phyloP scores from a whole-genome alignment of 345 rosid genomes.

The Cardamine chenopodiifolia region DNA sequence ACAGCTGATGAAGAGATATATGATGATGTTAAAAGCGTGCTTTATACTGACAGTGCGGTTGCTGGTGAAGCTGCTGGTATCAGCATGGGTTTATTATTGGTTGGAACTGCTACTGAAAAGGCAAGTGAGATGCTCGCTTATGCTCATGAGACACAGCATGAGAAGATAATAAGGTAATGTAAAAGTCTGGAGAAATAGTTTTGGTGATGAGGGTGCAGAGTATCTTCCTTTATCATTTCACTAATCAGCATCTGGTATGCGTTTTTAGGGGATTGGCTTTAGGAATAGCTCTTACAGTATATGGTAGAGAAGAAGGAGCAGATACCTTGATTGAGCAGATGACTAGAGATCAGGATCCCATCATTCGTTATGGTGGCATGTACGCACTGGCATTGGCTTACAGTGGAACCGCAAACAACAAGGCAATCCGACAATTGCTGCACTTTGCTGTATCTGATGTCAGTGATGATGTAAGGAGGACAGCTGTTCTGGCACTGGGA shows the following conservation, averaged over 20 bases:
- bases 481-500: conserved; percentile 98
- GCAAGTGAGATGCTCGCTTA: conserved; percentile 98
- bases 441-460: conserved; percentile 99
- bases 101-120: conserved; percentile 96
- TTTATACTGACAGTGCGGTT: conserved; percentile 93
- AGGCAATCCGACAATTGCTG: conserved; percentile 96
- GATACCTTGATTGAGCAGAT: conserved; percentile 98
- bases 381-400: conserved; percentile 97
- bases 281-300: conserved; percentile 97
- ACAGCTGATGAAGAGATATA: conserved; percentile 96
- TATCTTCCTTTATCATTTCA: conserved; percentile 11
- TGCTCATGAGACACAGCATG: conserved; percentile 99
- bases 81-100: conserved; percentile 98
- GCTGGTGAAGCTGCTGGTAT: conserved; percentile 99
- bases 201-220: conserved; percentile 2
- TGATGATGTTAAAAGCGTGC: conserved; percentile 84
- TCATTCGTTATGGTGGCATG: conserved; percentile 98
- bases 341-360: conserved; percentile 98
- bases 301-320: conserved; percentile 99
- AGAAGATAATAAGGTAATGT: conserved; percentile 90
- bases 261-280: conserved; percentile 80
- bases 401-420: conserved; percentile 97
- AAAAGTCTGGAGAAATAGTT: not conserved
- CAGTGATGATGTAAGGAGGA: conserved; percentile 97
- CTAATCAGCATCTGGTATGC: conserved; percentile 15